Evolutionary conservation across 176 grass and related monocot genomes (phyloP).

Genomic region (Aegilops sharonensis): DNA sequence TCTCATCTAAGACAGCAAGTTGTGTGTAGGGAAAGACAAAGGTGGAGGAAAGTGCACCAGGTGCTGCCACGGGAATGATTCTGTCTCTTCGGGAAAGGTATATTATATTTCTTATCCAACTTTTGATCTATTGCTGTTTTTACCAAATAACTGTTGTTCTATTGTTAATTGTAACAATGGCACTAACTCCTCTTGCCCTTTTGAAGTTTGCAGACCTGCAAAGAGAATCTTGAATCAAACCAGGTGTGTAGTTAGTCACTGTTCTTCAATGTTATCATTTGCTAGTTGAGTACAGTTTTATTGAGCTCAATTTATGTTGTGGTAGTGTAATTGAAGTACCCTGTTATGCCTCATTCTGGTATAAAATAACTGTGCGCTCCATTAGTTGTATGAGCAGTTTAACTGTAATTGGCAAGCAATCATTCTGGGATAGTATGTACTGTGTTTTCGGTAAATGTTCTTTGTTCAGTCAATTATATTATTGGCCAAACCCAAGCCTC

Average conservation of each 20-base stretch:
- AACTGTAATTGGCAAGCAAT: background rate
- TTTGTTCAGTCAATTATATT: background rate
- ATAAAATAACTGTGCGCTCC: background rate
- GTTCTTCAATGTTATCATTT: constrained; percentile 13
- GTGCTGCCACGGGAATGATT: constrained; percentile 96
- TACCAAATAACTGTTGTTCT: background rate
- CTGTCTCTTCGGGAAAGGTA: constrained; percentile 95
- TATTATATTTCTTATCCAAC: constrained; percentile 3
- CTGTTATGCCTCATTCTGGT: constrained; percentile 8
- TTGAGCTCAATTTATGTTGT: background rate
- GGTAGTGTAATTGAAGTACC: background rate
- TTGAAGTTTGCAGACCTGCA: constrained; percentile 87
- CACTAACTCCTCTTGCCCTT: constrained; percentile 22
- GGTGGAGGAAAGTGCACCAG: constrained; percentile 87
- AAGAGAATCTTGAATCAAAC: constrained; percentile 77
- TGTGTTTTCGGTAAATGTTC: background rate
- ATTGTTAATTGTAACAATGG: constrained; percentile 10
- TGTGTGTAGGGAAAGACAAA: constrained; percentile 70
- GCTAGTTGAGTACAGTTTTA: background rate
- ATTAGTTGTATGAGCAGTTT: background rate
- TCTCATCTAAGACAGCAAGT: background rate
- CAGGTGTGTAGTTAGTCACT: constrained; percentile 50
- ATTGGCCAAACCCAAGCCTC: background rate
- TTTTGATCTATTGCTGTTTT: constrained; percentile 16
- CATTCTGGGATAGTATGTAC: background rate